phyloP scores from a whole-genome alignment of 2,329 filamentous ascomycete species.

The Diaporthe ilicicola region DNA sequence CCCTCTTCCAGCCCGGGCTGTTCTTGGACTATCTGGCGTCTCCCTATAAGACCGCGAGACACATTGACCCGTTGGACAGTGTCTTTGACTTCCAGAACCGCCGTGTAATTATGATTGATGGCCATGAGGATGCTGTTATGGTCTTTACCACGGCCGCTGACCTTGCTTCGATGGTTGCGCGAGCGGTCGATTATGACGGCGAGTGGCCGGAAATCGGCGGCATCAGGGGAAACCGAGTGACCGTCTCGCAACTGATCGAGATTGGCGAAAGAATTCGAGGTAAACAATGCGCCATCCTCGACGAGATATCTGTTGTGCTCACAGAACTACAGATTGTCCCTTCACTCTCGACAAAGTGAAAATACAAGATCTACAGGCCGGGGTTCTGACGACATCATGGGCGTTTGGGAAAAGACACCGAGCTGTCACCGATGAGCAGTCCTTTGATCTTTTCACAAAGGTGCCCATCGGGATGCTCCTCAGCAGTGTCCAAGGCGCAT shows the following conservation, averaged over 20 bases:
- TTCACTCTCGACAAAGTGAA: conserved; percentile 56
- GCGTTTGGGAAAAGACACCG: conserved; percentile 42
- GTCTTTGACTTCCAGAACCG: conserved; percentile 50
- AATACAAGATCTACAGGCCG: conserved; percentile 55
- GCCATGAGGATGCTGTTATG: conserved; percentile 50
- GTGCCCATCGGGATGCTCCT: conserved; percentile 53
- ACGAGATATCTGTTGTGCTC: conserved; percentile 1
- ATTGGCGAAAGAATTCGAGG: conserved; percentile 43
- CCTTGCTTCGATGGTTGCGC: conserved; percentile 47
- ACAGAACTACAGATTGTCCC: conserved; percentile 39
- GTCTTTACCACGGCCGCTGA: conserved; percentile 56
- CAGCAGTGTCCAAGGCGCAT: conserved; percentile 50
- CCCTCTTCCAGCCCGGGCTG: conserved; percentile 62
- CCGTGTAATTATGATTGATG: conserved; percentile 53
- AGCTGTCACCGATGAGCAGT: conserved; percentile 46
- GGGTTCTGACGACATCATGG: conserved; percentile 52
- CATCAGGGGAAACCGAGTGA: conserved; percentile 48
- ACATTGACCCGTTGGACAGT: conserved; percentile 50
- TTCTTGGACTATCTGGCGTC: conserved; percentile 64
- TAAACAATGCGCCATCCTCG: neutral
- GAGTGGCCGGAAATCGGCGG: conserved; percentile 53
- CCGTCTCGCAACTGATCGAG: conserved; percentile 46
- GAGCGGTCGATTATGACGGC: conserved; percentile 53
- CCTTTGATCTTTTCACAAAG: conserved; percentile 43
- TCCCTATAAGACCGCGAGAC: conserved; percentile 55